Evolutionary conservation across 345 rosid species (phyloP).

Genomic region (Moricandia moricandioides): DNA sequence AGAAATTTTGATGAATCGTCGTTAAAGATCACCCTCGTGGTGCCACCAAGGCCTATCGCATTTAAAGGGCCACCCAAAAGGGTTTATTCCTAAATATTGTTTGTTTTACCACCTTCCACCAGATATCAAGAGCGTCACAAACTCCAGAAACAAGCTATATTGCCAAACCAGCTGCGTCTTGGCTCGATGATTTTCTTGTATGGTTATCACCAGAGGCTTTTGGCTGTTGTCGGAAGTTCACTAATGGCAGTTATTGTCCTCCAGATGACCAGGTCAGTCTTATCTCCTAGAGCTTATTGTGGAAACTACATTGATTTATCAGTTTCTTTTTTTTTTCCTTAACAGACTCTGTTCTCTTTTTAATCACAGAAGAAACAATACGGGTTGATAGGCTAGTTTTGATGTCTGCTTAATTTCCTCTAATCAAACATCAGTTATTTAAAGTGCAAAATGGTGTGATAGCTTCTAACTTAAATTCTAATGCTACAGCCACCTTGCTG

Average conservation of each 20-base stretch:
- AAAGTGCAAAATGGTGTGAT: conserved; percentile 17
- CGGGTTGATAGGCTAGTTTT: conserved; percentile 9
- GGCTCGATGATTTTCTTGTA: conserved; percentile 95
- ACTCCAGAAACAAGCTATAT: conserved; percentile 78
- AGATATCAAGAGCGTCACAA: conserved; percentile 86
- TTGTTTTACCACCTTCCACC: conserved; percentile 23
- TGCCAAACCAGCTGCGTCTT: conserved; percentile 98
- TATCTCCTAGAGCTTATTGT: conserved; percentile 16
- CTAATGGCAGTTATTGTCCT: conserved; percentile 78
- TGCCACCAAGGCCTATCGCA: conserved; percentile 16
- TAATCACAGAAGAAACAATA: background rate
- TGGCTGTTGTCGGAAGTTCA: conserved; percentile 89
- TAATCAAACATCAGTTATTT: conserved; percentile 20
- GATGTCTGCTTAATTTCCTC: conserved; percentile 10
- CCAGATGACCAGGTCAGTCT: conserved; percentile 91
- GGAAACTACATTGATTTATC: conserved; percentile 9
- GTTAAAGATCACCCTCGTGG: conserved; percentile 20
- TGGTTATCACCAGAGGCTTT: conserved; percentile 96
- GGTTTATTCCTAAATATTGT: conserved; percentile 9
- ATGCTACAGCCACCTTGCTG: conserved; percentile 84
- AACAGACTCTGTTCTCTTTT: background rate
- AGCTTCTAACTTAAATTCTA: conserved; percentile 22
- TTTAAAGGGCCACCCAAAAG: conserved; percentile 7
- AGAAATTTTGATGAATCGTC: conserved; percentile 18
- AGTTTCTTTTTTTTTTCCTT: background rate